Base-by-base conservation (phyloP, 768 basidiomycete genomes). In the Suillus spraguei region DNA sequence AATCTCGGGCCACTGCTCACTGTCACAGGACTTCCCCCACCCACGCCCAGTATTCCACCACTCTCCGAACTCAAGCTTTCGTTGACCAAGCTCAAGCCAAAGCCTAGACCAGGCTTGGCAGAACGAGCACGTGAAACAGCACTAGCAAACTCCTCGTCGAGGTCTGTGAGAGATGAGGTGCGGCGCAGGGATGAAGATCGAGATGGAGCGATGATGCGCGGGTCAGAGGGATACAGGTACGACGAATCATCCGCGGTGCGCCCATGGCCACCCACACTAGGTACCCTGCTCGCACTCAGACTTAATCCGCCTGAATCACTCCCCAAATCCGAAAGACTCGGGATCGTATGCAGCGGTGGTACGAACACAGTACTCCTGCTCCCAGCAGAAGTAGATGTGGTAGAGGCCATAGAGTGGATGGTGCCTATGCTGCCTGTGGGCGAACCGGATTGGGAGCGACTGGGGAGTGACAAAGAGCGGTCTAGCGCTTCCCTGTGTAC, bases 341-440 rank as follows among this genome's bases (percentile, higher is more conserved):
- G 88, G 35, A 92, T 80, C 3, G 83, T 81, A 60, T 85, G 81
- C n/a, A 92, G 72, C 1, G 92, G 91, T 0, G 92, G 92, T 1
- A 94, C 85, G 68, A 90, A 94, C 39, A 88, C 84, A 1, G 91
- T 92, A 3, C 89, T 90, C 0, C 87, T 83, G 10, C 90, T 90
- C 2, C 90, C 82, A 1, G 74, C 74, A 7, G 74, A 76, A 2
- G 65, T 69, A 10, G 76, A 84, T 20, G 74, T 78, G 44, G 82
- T 82, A 35, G 80, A 81, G 5, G 73, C 66, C 60, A 86, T 80
- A 1, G 90, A 87, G 6, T 78, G 79, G 61, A 92, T 92, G 0
- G 91, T 92, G 22, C 87, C 78, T 67, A 94, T 88, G 0, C 91
- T 87, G 4, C 81, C 85, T 1, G 76, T 74, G 16, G 84, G 84